Evolutionary conservation across 2,329 filamentous ascomycete genomes (phyloP).

Genomic region (Beauveria bassiana): DNA sequence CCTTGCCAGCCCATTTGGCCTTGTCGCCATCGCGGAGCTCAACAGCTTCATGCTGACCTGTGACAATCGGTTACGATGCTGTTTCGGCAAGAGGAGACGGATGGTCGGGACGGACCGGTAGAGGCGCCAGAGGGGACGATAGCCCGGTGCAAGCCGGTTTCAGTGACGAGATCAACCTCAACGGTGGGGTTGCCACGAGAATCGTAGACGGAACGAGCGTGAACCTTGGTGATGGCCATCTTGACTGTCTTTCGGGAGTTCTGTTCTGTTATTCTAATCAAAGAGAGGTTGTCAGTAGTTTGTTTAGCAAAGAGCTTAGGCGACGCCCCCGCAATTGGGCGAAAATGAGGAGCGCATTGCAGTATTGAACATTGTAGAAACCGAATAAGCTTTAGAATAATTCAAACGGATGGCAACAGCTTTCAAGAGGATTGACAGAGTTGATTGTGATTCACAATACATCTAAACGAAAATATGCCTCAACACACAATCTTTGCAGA

Average conservation of each 20-base stretch:
- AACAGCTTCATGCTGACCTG: constrained; percentile 82
- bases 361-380: neutral
- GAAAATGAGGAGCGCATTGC: neutral
- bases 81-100: constrained; percentile 16
- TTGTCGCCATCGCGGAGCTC: constrained; percentile 90
- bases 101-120: constrained; percentile 57
- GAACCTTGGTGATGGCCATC: constrained; percentile 87
- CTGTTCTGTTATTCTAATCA: neutral
- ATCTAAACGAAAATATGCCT: constrained; percentile 17
- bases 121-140: constrained; percentile 96
- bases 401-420: neutral
- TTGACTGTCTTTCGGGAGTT: constrained; percentile 30
- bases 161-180: constrained; percentile 94
- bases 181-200: constrained; percentile 98
- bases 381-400: neutral
- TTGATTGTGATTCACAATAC: neutral
- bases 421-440: neutral
- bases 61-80: constrained; percentile 22
- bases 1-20: constrained; percentile 78
- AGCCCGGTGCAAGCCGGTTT: constrained; percentile 92
- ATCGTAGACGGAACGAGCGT: constrained; percentile 95
- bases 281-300: neutral
- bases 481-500: constrained; percentile 10
- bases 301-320: neutral
- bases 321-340: neutral